Conservation (phyloP, 305 asterid genomes). For the Ajuga reptans region DNA sequence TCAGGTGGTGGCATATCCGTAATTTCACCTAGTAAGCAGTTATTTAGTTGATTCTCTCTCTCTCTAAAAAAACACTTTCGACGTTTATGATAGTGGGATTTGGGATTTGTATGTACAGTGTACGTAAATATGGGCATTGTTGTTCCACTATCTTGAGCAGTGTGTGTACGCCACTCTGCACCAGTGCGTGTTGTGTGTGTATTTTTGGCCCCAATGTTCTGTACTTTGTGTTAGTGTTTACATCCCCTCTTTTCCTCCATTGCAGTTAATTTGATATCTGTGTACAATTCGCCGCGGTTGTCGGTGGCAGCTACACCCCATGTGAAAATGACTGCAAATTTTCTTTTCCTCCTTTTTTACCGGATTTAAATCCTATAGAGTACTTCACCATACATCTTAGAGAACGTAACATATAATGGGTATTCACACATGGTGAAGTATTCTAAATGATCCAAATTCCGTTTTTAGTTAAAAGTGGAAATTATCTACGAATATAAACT, state of each 20-base stretch:
- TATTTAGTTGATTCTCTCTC: constrained; percentile 24
- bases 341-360: constrained; percentile 7
- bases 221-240: constrained; percentile 12
- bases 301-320: constrained; percentile 33
- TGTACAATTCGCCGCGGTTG: constrained; percentile 22
- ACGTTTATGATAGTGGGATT: constrained; percentile 24
- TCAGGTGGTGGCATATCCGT: constrained; percentile 24
- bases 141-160: constrained; percentile 31
- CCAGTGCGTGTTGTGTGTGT: constrained; percentile 25
- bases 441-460: too few species aligned
- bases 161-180: constrained; percentile 25
- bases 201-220: not conserved
- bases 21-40: constrained; percentile 22
- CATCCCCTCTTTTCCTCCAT: constrained; percentile 11
- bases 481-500: not conserved
- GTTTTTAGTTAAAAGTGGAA: too few species aligned
- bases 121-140: constrained; percentile 17
- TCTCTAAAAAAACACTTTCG: constrained; percentile 21
- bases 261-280: not conserved
- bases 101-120: constrained; percentile 18
- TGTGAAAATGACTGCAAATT: constrained; percentile 18
- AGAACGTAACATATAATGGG: too few species aligned
- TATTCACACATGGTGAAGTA: too few species aligned
- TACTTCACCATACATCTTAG: too few species aligned
- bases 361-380: too few species aligned